Conservation (phyloP, 192 early-diverging fungal species). For the Entrophospora sp. region DNA sequence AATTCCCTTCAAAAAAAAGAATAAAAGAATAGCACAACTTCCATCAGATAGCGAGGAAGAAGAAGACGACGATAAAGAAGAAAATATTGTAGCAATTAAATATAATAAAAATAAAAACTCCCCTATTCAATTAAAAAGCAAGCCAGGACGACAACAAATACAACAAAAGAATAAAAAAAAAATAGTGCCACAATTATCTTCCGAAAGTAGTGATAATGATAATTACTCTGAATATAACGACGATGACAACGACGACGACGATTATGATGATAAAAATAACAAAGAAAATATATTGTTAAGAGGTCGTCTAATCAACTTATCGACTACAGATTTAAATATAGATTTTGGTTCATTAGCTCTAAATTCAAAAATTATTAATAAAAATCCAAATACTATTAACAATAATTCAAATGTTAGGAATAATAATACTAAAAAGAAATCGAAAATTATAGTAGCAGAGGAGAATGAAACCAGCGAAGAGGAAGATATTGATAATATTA, state of each 20-base stretch:
- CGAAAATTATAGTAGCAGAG: neutral
- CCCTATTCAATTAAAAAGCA: neutral
- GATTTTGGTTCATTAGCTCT: neutral
- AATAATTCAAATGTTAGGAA: neutral
- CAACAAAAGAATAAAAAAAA: neutral
- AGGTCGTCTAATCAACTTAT: neutral
- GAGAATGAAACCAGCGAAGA: neutral
- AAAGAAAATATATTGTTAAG: neutral
- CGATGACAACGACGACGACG: neutral
- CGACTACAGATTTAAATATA: neutral
- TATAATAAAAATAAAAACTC: neutral
- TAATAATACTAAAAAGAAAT: neutral
- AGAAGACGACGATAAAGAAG: neutral
- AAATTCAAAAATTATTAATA: neutral
- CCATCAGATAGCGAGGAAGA: constrained; percentile 19
- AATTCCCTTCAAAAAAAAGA: constrained; percentile 14
- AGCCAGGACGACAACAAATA: neutral
- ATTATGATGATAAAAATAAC: neutral
- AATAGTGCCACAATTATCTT: neutral
- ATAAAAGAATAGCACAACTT: constrained; percentile 1
- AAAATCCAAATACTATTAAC: neutral
- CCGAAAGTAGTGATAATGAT: constrained; percentile 13
- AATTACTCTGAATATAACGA: neutral
- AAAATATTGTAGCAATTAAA: neutral
- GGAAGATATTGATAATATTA: neutral